These are phyloP conservation scores for Coemansia sp. DNA, from an alignment of 192 early-diverging fungal species.

Conservation along the genomic window DNA sequence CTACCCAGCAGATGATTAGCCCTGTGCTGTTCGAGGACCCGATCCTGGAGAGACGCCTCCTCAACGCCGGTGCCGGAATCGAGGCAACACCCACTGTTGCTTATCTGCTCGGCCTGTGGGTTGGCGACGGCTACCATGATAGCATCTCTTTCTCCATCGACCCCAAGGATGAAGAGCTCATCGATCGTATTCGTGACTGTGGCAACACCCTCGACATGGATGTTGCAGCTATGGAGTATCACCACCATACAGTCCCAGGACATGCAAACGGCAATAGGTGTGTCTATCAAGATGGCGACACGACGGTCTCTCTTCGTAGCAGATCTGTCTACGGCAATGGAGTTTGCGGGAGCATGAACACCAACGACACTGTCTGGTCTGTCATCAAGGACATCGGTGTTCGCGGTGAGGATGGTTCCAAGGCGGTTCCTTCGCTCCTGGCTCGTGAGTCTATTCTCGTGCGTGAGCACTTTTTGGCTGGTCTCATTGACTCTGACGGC, in stretches of 20 bases:
- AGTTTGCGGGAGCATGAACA: not conserved
- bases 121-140: not conserved
- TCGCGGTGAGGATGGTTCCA: not conserved
- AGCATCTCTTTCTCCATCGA: slow-evolving; percentile 7
- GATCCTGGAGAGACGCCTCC: not conserved
- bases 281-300: not conserved
- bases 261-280: not conserved
- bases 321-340: not conserved
- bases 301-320: slow-evolving; percentile 2
- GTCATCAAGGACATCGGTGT: not conserved
- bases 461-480: slow-evolving; percentile 45
- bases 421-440: slow-evolving; percentile 8
- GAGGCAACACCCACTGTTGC: slow-evolving; percentile 11
- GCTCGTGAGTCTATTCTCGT: not conserved
- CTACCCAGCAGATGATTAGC: slow-evolving; percentile 27
- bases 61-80: not conserved
- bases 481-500: slow-evolving; percentile 19
- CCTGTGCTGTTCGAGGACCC: slow-evolving; percentile 30
- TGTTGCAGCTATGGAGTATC: not conserved
- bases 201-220: not conserved
- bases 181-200: slow-evolving; percentile 8
- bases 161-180: slow-evolving; percentile 4
- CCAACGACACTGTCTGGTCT: not conserved
- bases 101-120: slow-evolving; percentile 33
- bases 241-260: not conserved